Percentiles rank a stretch among this genome's conserved stretches.
These are phyloP conservation scores for Colletotrichum sojae DNA, from an alignment of 2,329 filamentous ascomycete species.

Conservation along the genomic window DNA sequence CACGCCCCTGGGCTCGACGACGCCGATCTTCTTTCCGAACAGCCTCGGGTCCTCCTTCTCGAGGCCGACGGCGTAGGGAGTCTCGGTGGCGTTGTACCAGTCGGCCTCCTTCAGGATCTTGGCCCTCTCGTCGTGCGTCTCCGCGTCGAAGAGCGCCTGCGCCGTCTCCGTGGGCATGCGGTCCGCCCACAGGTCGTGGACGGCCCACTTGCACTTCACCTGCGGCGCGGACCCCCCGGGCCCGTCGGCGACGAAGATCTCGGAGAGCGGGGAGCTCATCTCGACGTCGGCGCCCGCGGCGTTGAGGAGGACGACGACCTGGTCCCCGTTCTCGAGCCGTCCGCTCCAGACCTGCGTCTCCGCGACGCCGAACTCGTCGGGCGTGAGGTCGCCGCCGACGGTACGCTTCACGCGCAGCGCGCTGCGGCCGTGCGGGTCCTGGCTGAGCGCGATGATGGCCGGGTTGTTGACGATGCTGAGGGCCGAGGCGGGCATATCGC, in stretches of 20 bases:
- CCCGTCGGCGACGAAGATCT: conserved; percentile 44
- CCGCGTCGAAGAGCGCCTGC: conserved; percentile 35
- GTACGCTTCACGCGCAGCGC: conserved; percentile 43
- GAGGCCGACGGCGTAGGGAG: conserved; percentile 41
- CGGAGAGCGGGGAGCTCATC: conserved; percentile 38
- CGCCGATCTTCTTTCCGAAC: conserved; percentile 43
- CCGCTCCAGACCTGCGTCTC: conserved; percentile 50
- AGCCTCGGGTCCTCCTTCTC: conserved; percentile 41
- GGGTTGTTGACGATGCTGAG: conserved; percentile 44
- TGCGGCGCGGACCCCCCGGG: conserved; percentile 43
- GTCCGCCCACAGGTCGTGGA: conserved; percentile 44
- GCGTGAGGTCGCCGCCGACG: conserved; percentile 55
- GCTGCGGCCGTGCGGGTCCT: conserved; percentile 51
- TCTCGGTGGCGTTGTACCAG: conserved; percentile 44
- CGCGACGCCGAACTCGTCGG: conserved; percentile 45
- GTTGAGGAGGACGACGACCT: conserved; percentile 40
- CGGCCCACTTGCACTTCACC: conserved; percentile 41
- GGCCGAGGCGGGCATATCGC: conserved; percentile 42
- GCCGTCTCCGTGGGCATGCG: conserved; percentile 41
- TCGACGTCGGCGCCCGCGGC: conserved; percentile 39
- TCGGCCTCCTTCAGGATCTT: conserved; percentile 31
- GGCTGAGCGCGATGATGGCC: conserved; percentile 50
- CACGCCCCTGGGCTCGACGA: conserved; percentile 39
- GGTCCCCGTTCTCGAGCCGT: conserved; percentile 43
- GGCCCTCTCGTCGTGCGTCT: conserved; percentile 12